A percentile compares a stretch with the other conserved stretches of the same genome.
Conservation (phyloP, 371 early-diverging fungal genomes). For the Blyttiomyces sp. region DNA sequence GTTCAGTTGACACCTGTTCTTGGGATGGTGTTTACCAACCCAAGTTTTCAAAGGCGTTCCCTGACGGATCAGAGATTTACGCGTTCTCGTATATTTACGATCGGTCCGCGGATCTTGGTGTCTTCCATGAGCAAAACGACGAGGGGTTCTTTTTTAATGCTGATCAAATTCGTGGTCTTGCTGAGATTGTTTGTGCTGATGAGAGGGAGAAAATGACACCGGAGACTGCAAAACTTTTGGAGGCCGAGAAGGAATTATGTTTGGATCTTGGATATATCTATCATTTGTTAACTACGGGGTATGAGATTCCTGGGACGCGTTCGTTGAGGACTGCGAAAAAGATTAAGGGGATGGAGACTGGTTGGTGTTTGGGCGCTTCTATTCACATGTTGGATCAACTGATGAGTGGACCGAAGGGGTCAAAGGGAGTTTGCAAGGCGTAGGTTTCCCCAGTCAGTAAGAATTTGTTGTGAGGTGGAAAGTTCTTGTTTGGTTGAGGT, state of each 20-base stretch:
- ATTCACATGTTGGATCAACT: slow-evolving; percentile 48
- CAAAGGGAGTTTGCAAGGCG: slow-evolving; percentile 12
- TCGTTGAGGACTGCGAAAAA: slow-evolving; percentile 81
- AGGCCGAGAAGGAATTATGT: slow-evolving; percentile 70
- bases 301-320: slow-evolving; percentile 72
- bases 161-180: slow-evolving; percentile 24
- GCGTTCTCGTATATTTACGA: slow-evolving; percentile 96
- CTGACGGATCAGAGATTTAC: slow-evolving; percentile 71
- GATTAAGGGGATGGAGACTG: slow-evolving; percentile 87
- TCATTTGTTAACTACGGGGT: slow-evolving; percentile 75
- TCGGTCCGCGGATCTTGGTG: slow-evolving; percentile 46
- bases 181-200: slow-evolving; percentile 24
- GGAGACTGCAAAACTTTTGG: slow-evolving; percentile 4
- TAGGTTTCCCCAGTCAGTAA: too few species aligned
- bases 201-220: not conserved
- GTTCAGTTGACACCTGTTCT: slow-evolving; percentile 61
- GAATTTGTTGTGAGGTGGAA: too few species aligned
- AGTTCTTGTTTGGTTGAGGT: too few species aligned
- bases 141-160: slow-evolving; percentile 24
- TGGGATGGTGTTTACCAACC: slow-evolving; percentile 94
- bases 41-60: slow-evolving; percentile 63
- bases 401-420: slow-evolving; percentile 9
- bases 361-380: slow-evolving; percentile 94
- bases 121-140: slow-evolving; percentile 16
- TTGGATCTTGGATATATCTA: slow-evolving; percentile 85